These are phyloP conservation scores for Stephanodiscus minutulus DNA, from an alignment of 108 stramenopile genomes.

Conservation along the genomic window DNA sequence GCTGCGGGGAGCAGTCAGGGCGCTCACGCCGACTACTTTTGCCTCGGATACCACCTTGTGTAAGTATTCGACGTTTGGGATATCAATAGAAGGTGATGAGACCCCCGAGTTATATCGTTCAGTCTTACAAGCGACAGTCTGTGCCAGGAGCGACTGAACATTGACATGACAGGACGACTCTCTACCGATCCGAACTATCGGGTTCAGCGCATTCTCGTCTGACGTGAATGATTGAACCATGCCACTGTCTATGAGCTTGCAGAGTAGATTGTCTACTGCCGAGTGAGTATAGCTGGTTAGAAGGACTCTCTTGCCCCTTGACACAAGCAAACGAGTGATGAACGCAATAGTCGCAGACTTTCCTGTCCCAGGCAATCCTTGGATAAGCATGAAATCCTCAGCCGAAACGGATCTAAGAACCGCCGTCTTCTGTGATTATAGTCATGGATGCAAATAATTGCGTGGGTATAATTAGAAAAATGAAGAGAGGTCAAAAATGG, in stretches of 20 bases:
- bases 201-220: constrained; percentile 9
- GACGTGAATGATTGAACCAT: constrained; percentile 15
- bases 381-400: constrained; percentile 81
- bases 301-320: constrained; percentile 88
- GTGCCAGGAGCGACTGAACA: constrained; percentile 57
- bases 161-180: constrained; percentile 59
- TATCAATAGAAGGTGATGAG: constrained; percentile 40
- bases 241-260: constrained; percentile 85
- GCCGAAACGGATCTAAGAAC: constrained; percentile 68
- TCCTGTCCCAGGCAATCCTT: constrained; percentile 79
- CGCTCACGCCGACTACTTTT: constrained; percentile 85
- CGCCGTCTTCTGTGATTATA: constrained; percentile 52
- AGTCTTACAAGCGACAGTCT: constrained; percentile 50
- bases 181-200: constrained; percentile 69
- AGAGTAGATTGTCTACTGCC: constrained; percentile 94
- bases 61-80: constrained; percentile 48
- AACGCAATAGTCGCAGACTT: constrained; percentile 89
- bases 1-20: constrained; percentile 77
- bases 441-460: background rate
- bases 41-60: constrained; percentile 58
- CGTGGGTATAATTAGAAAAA: background rate
- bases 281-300: constrained; percentile 94
- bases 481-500: background rate
- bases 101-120: constrained; percentile 26
- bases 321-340: constrained; percentile 82